Base-by-base conservation (phyloP, 2,329 filamentous ascomycete species). In the Aspergillus sp. region DNA sequence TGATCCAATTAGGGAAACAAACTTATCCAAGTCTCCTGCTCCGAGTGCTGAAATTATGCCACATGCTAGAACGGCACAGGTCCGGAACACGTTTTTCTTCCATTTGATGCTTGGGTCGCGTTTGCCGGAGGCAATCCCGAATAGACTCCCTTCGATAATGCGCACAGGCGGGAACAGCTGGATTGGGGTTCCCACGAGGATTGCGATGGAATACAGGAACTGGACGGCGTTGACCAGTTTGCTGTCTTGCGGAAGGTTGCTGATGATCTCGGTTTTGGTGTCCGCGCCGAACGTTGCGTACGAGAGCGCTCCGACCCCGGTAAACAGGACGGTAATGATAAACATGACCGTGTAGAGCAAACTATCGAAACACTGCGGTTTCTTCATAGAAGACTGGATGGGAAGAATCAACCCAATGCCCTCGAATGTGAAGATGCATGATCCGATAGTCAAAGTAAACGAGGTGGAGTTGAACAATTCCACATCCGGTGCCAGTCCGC, bases 101-200 rank as follows among this genome's bases (percentile, higher is more conserved):
- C 93, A 98, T 79, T 98, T 98, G 80, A 97, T 96, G 71, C 90
- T 93, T 1, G 91, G 91, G 70, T 97, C 96, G 77, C 96, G 96
- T 77, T 98, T 97, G 64, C 93, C 92, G 83, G 44, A 90, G 57
- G 90, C 96, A 68, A 88, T 83, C 19, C 90, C 95, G 73, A 97
- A 98, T 7, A 97, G 81, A 62, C 90, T 91, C 66, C 95, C 96
- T 76, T 95, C 92, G 8, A 90, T 90, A 68, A 98, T 98, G 69
- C 92, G 89, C 68, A 98, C 96, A 31, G 93, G 93, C 0, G 93
- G 93, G 80, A 97, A 98, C 64, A 98, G 91, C 71, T 98, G 95
- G 57, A 98, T 80, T 6, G 93, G 93, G 0, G 93, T 97, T 21
- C 91, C 96, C 6, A 98, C 84, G 51, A 98, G 80, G 68, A 98